Evolutionary conservation across 1,284 basidiomycete genomes (phyloP).

Genomic region (Amylostereum chailletii): DNA sequence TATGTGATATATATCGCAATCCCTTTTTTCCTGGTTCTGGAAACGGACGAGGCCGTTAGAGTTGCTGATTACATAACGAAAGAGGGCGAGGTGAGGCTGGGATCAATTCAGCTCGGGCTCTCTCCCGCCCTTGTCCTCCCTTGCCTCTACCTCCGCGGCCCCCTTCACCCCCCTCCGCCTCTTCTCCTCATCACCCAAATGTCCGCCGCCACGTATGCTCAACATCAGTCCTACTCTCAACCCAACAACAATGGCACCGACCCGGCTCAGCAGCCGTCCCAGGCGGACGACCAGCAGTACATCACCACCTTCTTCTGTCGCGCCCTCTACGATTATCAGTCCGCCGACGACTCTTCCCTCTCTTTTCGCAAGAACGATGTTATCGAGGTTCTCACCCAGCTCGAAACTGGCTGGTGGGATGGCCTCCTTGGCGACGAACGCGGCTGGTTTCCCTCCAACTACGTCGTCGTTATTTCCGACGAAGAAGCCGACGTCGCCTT

Average conservation of each 20-base stretch:
- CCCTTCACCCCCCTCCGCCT: not conserved
- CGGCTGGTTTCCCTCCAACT: constrained; percentile 98
- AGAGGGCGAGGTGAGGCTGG: too few species aligned
- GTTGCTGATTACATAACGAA: too few species aligned
- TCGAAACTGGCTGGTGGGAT: constrained; percentile 99
- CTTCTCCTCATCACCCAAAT: not conserved
- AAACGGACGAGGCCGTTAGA: too few species aligned
- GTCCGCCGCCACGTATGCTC: constrained; percentile 5
- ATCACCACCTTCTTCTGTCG: constrained; percentile 78
- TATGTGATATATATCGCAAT: too few species aligned
- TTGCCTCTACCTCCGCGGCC: too few species aligned
- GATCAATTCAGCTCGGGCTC: too few species aligned
- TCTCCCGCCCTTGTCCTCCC: too few species aligned
- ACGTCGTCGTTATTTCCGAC: constrained; percentile 72
- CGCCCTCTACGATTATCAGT: constrained; percentile 86
- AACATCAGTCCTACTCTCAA: not conserved
- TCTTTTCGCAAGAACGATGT: constrained; percentile 82
- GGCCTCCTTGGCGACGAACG: constrained; percentile 82
- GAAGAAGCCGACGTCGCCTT: constrained; percentile 67
- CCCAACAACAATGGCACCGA: constrained; percentile 8
- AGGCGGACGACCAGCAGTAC: constrained; percentile 43
- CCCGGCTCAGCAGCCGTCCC: constrained; percentile 2
- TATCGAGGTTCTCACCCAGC: constrained; percentile 87
- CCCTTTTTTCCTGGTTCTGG: too few species aligned
- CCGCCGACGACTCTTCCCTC: constrained; percentile 80